Base-by-base conservation (phyloP, 805 yeast genomes). In the Nakazawaea ernobii region DNA sequence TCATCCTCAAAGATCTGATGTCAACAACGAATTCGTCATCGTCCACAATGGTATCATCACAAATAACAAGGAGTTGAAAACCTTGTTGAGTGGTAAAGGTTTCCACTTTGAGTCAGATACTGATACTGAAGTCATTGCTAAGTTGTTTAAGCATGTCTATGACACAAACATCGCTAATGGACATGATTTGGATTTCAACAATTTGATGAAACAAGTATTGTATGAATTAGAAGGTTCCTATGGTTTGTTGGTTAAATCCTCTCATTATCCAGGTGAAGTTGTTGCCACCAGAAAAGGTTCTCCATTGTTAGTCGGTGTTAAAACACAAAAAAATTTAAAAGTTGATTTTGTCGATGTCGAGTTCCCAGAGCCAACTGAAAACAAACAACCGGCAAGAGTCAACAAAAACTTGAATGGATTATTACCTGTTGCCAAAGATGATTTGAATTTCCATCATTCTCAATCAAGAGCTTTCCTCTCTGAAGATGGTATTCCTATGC, bases 31-130 rank as follows among this genome's bases (percentile, higher is more conserved):
- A 66, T 94, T 94, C 59, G 80, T 88, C 39, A 83, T 94, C 54
- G 98, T 94, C 45, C 99, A 94, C 74, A 94, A 94, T 60, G 99
- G 99, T 75, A 94, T 94, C 66, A 89, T 94, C 68, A 94, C 99
- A 59, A 94, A 94, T 69, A 92, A 84, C 74, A 80, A 91, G 61
- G 97, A 87, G 59, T 80, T 94, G 63, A 88, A 86, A 66, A 86
- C 92, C 43, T 78, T 94, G 62, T 77, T 94, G 59, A 61, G 68
- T 43, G 73, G 84, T 52, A 89, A 90, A 68, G 98, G 98, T 48
- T 83, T 76, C 63, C 66, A 67, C 50, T 94, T 94, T 65, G 91
- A 83, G 66, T 82, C 92, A 49, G 98, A 92, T 55, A 94, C 99
- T 44, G 99, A 94, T 71, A 88, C 99, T 28, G 99, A 94, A 70